A percentile compares a stretch with the other conserved stretches of the same genome.
phyloP scores from a whole-genome alignment of 495 filamentous ascomycete genomes.

The Penicillium soppii region DNA sequence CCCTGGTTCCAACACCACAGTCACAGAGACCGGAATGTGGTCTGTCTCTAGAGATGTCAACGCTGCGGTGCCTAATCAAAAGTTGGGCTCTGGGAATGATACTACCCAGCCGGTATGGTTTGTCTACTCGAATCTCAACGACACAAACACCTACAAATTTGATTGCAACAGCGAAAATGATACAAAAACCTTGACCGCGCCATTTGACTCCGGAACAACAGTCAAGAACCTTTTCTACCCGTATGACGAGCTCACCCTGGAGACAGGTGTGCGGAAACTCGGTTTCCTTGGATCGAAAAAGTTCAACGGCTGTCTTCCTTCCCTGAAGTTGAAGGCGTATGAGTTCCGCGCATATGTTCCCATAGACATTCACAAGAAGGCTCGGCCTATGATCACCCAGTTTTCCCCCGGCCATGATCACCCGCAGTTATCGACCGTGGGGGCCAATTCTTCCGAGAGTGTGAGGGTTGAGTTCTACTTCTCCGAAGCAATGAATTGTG shows the following conservation, averaged over 20 bases:
- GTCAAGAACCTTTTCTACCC: constrained; percentile 67
- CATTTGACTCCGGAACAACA: constrained; percentile 51
- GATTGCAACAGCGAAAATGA: constrained; percentile 49
- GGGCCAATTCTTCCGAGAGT: constrained; percentile 40
- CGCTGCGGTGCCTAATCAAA: constrained; percentile 47
- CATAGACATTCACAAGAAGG: constrained; percentile 38
- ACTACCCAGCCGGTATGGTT: constrained; percentile 64
- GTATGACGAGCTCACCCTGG: constrained; percentile 53
- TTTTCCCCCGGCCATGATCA: constrained; percentile 64
- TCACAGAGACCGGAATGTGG: constrained; percentile 68
- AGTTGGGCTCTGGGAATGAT: constrained; percentile 35
- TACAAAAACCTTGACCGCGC: constrained; percentile 52
- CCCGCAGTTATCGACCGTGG: constrained; percentile 51
- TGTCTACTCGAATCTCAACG: constrained; percentile 61
- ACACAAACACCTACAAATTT: constrained; percentile 53
- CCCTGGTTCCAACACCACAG: constrained; percentile 49
- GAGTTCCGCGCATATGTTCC: constrained; percentile 68
- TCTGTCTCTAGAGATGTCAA: constrained; percentile 54
- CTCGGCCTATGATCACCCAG: constrained; percentile 61
- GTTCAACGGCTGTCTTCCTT: constrained; percentile 55
- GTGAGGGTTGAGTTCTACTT: constrained; percentile 57
- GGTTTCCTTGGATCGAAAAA: constrained; percentile 41
- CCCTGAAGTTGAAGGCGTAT: constrained; percentile 52
- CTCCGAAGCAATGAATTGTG: constrained; percentile 62
- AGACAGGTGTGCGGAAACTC: constrained; percentile 33